Evolutionary conservation across 2,329 filamentous ascomycete species (phyloP), one percentile per base, ranked within the genome.

Genomic region (Dactylellina leptospora): DNA sequence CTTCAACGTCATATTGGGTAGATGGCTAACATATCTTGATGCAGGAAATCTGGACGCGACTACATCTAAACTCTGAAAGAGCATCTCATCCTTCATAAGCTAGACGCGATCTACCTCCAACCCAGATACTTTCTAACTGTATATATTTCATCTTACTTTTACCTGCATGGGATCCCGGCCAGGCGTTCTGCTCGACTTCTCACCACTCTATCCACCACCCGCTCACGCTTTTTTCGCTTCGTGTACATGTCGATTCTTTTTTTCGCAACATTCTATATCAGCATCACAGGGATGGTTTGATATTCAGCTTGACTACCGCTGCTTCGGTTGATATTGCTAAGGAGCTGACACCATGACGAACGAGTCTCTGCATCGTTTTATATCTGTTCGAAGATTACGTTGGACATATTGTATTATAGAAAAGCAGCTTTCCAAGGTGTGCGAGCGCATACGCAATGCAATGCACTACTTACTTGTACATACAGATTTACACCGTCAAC

Each of bases 41-140:
- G 6, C 22, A 72, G 68, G 30, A 72, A 72, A 72, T 64, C 59
- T 8, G 68, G 68, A 28, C 59, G 68, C 20, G 68, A 72, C 18
- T 72, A 72, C 11, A 72, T 72, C 16, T 72, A 72, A 72, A 38
- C 11, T 33, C 13, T 45, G 10, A 18, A n/a, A 45, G 4, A 6
- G 5, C 3, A 23, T 42, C 40, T 22, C n/a, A 51, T 36, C 20
- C 22, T 20, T 13, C 16, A 36, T 20, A 30, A 30, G 13, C n/a
- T 11, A 27, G 20, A 55, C 42, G 25, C 30, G 50, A 51, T 13
- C 50, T 13, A 33, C 42, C 44, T 28, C 47, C 36, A 11, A 58
- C 13, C 18, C 25, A 27, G 23, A 42, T 28, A 20, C 36, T 27
- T 18, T 42, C 38, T 23, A 10, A 47, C 44, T 72, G 68, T 72